Evolutionary conservation across 2,329 filamentous ascomycete species (phyloP).

Genomic region (Stagonosporopsis chrysanthemi): DNA sequence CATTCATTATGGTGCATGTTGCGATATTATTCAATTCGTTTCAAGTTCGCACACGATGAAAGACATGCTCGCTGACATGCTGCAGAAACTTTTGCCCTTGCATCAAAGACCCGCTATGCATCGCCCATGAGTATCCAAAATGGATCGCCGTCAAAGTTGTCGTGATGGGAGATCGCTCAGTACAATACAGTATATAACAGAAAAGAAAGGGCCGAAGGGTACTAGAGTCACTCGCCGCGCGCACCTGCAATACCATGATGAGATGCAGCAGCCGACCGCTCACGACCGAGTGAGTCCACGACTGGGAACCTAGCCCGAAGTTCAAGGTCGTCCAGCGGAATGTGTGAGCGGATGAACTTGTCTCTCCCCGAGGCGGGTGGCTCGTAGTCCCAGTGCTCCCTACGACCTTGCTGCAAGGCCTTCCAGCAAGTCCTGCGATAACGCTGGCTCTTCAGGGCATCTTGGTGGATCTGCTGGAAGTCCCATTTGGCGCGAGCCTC

Average conservation of each 20-base stretch:
- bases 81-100: not conserved
- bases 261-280: slow-evolving; percentile 41
- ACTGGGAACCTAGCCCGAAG: slow-evolving; percentile 75
- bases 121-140: not conserved
- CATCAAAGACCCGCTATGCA: not conserved
- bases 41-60: not conserved
- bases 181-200: not conserved
- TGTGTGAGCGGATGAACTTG: slow-evolving; percentile 81
- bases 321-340: slow-evolving; percentile 82
- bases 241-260: slow-evolving; percentile 49
- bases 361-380: slow-evolving; percentile 73
- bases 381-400: slow-evolving; percentile 84
- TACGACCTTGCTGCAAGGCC: slow-evolving; percentile 71
- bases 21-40: not conserved
- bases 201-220: not conserved
- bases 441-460: slow-evolving; percentile 80
- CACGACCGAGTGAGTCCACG: slow-evolving; percentile 55
- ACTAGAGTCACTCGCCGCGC: slow-evolving; percentile 37
- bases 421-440: slow-evolving; percentile 80
- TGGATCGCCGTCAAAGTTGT: slow-evolving; percentile 10
- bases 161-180: not conserved
- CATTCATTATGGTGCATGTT: not conserved
- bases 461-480: slow-evolving; percentile 75
- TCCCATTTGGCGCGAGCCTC: slow-evolving; percentile 83
- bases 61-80: not conserved